phyloP scores from a whole-genome alignment of 495 filamentous ascomycete species.

The Podospora australis region DNA sequence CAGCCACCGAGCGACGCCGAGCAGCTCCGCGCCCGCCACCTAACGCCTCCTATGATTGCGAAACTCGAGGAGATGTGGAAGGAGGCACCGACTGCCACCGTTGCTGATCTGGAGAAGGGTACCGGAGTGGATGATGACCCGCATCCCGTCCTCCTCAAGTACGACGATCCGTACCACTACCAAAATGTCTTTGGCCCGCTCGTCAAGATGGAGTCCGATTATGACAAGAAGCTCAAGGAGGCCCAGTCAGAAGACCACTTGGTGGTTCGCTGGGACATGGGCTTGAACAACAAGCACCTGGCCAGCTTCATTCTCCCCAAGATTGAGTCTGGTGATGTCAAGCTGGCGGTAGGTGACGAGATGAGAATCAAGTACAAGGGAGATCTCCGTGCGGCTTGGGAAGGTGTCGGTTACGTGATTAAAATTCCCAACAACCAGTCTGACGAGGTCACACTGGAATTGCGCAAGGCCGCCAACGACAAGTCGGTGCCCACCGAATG shows the following conservation, averaged over 20 bases:
- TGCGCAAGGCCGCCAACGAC: slow-evolving; percentile 67
- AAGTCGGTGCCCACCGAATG: slow-evolving; percentile 96
- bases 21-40: slow-evolving; percentile 87
- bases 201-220: slow-evolving; percentile 99
- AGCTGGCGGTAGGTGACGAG: slow-evolving; percentile 95
- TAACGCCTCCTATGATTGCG: slow-evolving; percentile 92
- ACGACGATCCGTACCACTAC: slow-evolving; percentile 97
- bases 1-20: slow-evolving; percentile 85
- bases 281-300: slow-evolving; percentile 95
- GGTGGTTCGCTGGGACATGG: slow-evolving; percentile 91
- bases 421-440: slow-evolving; percentile 99
- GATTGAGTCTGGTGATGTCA: slow-evolving; percentile 95
- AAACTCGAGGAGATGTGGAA: slow-evolving; percentile 99
- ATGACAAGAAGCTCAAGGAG: slow-evolving; percentile 97
- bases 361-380: slow-evolving; percentile 97
- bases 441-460: slow-evolving; percentile 93
- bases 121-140: slow-evolving; percentile 93
- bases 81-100: slow-evolving; percentile 81
- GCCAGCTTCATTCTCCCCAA: slow-evolving; percentile 96
- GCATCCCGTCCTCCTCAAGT: slow-evolving; percentile 84
- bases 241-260: slow-evolving; percentile 93
- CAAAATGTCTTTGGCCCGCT: slow-evolving; percentile 98
- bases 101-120: slow-evolving; percentile 89
- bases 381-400: slow-evolving; percentile 90
- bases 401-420: slow-evolving; percentile 97